Base-by-base conservation (phyloP, 106 monocot species). In the Agapanthus africanus region DNA sequence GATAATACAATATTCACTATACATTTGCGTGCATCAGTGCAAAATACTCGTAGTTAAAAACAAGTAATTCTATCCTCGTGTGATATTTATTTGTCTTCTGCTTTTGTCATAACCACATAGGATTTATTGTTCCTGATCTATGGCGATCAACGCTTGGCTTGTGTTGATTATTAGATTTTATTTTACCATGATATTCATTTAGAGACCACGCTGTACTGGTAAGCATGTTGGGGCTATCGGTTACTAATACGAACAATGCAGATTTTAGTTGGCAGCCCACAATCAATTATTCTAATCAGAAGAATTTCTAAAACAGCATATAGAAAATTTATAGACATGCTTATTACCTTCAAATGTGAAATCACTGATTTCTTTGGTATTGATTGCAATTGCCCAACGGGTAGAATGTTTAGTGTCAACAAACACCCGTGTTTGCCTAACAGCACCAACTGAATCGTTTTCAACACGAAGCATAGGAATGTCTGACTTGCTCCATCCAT, bases 351-450 rank as follows among this genome's bases (percentile, higher is more conserved):
- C 74, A 61, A 93, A 65, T 21, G 80, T 79, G 70, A 99, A 99
- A 68, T 90, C 83, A 33, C 60, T 62, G 40, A 99, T 79, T 70
- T 77, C 64, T 38, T 90, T 66, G 26, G 78, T 82, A 63, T 99
- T 99, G 67, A 99, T 83, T 66, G 92, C 88, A 60, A 93, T 78
- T 13, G 77, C 28, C 99, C 99, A 99, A 37, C 99, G 84, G 37
- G 80, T 90, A 25, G 99, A 86, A 52, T 68, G 9, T 78, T 81
- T 90, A 11, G 99, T 90, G 75, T 99, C 87, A 19, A 99, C 44
- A 6, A 71, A 76, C 37, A 93, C 68, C 40, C 66, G 59, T 66
- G 99, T 93, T 52, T 74, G 71, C 65, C 99, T 82, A 50, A 51
- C 79, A 67, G 73, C 78, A 40, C 41, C 18, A 4, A 69, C 41